Conservation (phyloP, 257 asterid genomes). For the Ophiorrhiza pumila region DNA sequence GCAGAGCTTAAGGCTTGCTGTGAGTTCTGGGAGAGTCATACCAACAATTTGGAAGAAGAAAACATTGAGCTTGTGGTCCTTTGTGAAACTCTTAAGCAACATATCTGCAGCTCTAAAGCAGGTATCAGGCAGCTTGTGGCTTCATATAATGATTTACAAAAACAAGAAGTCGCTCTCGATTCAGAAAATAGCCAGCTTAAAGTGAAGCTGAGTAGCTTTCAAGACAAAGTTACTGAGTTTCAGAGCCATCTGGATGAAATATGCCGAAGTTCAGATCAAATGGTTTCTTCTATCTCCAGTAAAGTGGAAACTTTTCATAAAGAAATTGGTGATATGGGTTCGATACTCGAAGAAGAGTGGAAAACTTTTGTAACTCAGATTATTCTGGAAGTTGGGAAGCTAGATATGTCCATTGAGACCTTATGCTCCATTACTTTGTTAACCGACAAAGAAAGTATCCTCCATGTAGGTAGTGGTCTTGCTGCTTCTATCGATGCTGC, state of each 20-base stretch:
- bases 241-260: slow-evolving; percentile 54
- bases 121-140: slow-evolving; percentile 54
- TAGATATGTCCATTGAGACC: slow-evolving; percentile 44
- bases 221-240: slow-evolving; percentile 46
- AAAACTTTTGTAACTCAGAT: slow-evolving; percentile 48
- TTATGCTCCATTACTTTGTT: slow-evolving; percentile 25
- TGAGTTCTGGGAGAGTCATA: slow-evolving; percentile 44
- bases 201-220: slow-evolving; percentile 43
- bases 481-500: slow-evolving; percentile 60
- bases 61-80: slow-evolving; percentile 72
- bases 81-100: slow-evolving; percentile 57
- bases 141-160: slow-evolving; percentile 46
- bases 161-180: slow-evolving; percentile 47
- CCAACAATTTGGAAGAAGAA: slow-evolving; percentile 55
- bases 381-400: slow-evolving; percentile 49
- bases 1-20: slow-evolving; percentile 34
- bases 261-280: slow-evolving; percentile 47
- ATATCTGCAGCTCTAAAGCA: slow-evolving; percentile 32
- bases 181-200: slow-evolving; percentile 55
- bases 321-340: slow-evolving; percentile 55
- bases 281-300: slow-evolving; percentile 47
- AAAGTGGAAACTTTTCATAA: slow-evolving; percentile 51
- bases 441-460: slow-evolving; percentile 30
- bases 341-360: slow-evolving; percentile 55
- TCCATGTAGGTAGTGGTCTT: slow-evolving; percentile 41